These are phyloP conservation scores for Penicillium sp. DNA, from an alignment of 2,329 filamentous ascomycete species.

Conservation along the genomic window DNA sequence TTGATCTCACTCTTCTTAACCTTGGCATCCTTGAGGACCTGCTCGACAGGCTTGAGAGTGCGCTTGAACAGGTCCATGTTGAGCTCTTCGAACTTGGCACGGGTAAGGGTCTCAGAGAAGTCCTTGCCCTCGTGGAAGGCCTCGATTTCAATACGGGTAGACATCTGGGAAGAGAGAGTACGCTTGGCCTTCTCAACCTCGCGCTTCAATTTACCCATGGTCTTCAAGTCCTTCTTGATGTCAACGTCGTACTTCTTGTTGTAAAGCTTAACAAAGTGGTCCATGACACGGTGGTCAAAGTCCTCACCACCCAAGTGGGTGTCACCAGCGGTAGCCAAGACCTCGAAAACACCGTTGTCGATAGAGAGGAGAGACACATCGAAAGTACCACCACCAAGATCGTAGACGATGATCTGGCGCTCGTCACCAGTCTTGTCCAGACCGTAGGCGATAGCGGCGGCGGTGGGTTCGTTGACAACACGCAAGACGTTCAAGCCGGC, in stretches of 20 bases:
- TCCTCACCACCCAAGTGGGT: slow-evolving; percentile 98
- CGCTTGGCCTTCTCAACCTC: slow-evolving; percentile 99
- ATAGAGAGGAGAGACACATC: slow-evolving; percentile 92
- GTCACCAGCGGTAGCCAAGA: slow-evolving; percentile 91
- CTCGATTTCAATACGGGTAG: slow-evolving; percentile 92
- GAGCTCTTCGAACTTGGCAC: slow-evolving; percentile 98
- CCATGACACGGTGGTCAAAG: slow-evolving; percentile 97
- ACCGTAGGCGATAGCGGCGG: slow-evolving; percentile 91
- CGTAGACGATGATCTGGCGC: slow-evolving; percentile 87
- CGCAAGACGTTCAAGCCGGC: slow-evolving; percentile 92
- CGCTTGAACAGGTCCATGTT: slow-evolving; percentile 99
- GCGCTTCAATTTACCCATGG: slow-evolving; percentile 99
- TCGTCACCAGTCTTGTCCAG: slow-evolving; percentile 81
- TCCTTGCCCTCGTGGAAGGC: slow-evolving; percentile 95
- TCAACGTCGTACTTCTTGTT: slow-evolving; percentile 98
- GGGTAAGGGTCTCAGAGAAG: slow-evolving; percentile 96
- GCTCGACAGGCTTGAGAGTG: slow-evolving; percentile 96
- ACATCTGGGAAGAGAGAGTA: slow-evolving; percentile 91
- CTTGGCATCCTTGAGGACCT: slow-evolving; percentile 97
- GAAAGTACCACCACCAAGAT: slow-evolving; percentile 91
- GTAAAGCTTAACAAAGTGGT: slow-evolving; percentile 93
- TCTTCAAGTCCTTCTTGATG: slow-evolving; percentile 89
- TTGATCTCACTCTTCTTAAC: slow-evolving; percentile 92
- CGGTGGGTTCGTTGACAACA: slow-evolving; percentile 95
- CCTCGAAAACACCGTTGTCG: slow-evolving; percentile 89